Base-by-base conservation (phyloP, 805 yeast species). In the Vanderwaltozyma verrucispora region DNA sequence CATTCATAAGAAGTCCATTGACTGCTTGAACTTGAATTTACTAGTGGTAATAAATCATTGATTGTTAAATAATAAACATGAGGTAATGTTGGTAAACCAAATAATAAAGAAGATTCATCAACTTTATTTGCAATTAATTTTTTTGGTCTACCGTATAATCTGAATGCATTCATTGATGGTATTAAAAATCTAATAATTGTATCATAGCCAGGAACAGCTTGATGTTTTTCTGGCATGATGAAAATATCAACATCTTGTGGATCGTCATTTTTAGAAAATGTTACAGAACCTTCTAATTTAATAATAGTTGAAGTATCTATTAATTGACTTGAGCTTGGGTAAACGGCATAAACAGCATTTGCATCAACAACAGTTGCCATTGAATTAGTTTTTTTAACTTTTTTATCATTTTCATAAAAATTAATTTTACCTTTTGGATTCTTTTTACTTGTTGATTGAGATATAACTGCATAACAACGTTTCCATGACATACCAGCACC, bases 401-500 rank as follows among this genome's bases (percentile, higher is more conserved):
- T 76, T 53, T 81, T 83, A 39, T 86, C 94, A 51, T 71, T 78
- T 58, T 86, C 94, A 61, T 73, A 92, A 47, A 92, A 81, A n/a
- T 74, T 65, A 18, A 86, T 75, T 47, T 77, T 69, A 23, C 96
- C 96, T 12, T 72, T 67, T 5, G 45, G 42, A 30, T 55, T 50
- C 41, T 60, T 56, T 45, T 59, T 77, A 50, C 69, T 53, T 28
- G 65, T 46, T 49, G 87, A 64, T 47, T 88, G 88, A 47, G 82
- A 83, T 39, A 89, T 73, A 10, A 88, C 95, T 3, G 95, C 89
- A 65, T 74, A 92, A 54, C 96, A 89, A 41, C 94, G 72, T 54
- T 80, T 83, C 96, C 96, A 92, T 1, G 96, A 95, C 94, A 86
- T 85, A 18, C 98, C 98, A 9, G 92, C 74, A 15, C 98, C 97